Evolutionary conservation across 2,329 filamentous ascomycete genomes (phyloP).

Genomic region (Teratosphaeria epicoccoides): DNA sequence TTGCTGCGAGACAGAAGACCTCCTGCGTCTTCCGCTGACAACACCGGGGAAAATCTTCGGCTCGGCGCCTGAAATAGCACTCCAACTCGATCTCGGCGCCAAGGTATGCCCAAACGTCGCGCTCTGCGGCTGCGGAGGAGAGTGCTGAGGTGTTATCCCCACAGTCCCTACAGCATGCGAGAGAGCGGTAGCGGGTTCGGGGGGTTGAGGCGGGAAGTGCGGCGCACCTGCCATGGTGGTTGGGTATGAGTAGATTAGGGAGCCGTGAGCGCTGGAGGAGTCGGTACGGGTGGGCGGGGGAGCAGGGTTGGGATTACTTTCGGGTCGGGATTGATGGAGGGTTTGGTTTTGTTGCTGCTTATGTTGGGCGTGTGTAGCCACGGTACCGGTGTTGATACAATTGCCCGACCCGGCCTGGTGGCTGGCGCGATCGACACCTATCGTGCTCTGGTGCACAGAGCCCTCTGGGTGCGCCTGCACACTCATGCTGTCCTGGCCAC

Average conservation of each 20-base stretch:
- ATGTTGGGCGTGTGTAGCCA: background rate
- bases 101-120: conserved; percentile 21
- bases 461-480: background rate
- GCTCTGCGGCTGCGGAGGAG: conserved; percentile 1
- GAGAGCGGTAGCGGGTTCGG: conserved; percentile 8
- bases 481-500: background rate
- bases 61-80: conserved; percentile 47
- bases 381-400: background rate
- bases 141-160: background rate
- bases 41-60: conserved; percentile 64
- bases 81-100: conserved; percentile 33
- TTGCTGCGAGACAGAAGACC: conserved; percentile 3
- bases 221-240: conserved; percentile 2
- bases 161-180: background rate
- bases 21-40: conserved; percentile 38
- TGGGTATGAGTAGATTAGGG: conserved; percentile 3
- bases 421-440: background rate
- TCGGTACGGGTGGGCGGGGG: background rate
- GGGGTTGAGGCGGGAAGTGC: conserved; percentile 8
- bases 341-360: background rate
- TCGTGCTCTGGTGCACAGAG: background rate
- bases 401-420: background rate
- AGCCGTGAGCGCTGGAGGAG: background rate
- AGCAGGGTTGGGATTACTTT: background rate
- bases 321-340: background rate